Evolutionary conservation across 2,329 filamentous ascomycete species (phyloP).

Genomic region (Trichoderma semiorbis): DNA sequence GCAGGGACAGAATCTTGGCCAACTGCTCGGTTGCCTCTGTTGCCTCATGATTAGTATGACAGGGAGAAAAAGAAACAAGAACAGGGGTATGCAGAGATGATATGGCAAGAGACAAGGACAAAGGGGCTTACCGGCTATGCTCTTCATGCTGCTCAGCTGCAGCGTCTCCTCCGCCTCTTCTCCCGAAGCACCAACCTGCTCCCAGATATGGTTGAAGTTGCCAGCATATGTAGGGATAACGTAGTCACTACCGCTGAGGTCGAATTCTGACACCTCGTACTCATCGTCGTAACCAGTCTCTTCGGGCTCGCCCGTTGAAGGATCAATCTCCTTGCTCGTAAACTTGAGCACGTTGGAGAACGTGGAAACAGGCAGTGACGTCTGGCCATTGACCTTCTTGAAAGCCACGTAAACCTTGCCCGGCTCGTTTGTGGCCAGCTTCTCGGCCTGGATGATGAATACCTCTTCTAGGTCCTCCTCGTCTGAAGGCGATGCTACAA

Average conservation of each 20-base stretch:
- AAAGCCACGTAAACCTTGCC: slow-evolving; percentile 96
- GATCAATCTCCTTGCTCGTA: slow-evolving; percentile 96
- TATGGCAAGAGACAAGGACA: too few relatives aligned
- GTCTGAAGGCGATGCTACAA: slow-evolving; percentile 74
- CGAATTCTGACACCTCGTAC: slow-evolving; percentile 92
- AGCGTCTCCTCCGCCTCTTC: slow-evolving; percentile 90
- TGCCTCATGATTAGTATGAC: slow-evolving; percentile 23
- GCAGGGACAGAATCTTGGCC: slow-evolving; percentile 79
- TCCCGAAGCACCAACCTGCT: slow-evolving; percentile 82
- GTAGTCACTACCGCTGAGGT: slow-evolving; percentile 88
- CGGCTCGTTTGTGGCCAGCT: slow-evolving; percentile 77
- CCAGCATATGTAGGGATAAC: slow-evolving; percentile 89
- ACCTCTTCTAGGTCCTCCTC: slow-evolving; percentile 85
- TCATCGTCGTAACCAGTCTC: slow-evolving; percentile 94
- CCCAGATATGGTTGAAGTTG: slow-evolving; percentile 95
- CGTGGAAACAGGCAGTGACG: slow-evolving; percentile 70
- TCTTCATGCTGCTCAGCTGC: slow-evolving; percentile 83
- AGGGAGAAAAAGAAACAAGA: not conserved
- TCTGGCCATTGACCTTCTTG: slow-evolving; percentile 74
- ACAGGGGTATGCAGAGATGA: not conserved
- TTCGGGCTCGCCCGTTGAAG: slow-evolving; percentile 87
- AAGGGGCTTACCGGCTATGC: slow-evolving; percentile 72
- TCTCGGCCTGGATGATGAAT: slow-evolving; percentile 87
- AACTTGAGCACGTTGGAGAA: slow-evolving; percentile 96
- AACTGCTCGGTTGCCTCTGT: slow-evolving; percentile 90